Evolutionary conservation across 495 filamentous ascomycete genomes (phyloP).

Genomic region (Aspergillus egyptiacus): DNA sequence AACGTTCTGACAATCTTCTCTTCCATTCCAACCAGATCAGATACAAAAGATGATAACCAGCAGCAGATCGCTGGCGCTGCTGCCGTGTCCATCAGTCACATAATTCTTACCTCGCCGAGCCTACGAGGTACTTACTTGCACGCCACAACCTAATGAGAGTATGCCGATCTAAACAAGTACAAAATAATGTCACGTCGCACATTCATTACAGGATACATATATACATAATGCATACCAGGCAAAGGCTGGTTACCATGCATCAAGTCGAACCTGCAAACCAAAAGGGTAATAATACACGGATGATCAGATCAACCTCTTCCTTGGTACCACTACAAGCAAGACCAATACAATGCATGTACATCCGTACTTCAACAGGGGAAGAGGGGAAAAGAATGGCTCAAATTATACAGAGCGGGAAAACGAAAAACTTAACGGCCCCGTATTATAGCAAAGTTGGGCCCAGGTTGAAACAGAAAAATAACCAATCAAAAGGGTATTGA

Average conservation of each 20-base stretch:
- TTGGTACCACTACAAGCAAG: background rate
- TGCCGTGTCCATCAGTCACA: too few relatives aligned
- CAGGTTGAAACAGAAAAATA: constrained; percentile 3
- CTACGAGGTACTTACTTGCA: too few relatives aligned
- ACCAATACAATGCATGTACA: constrained; percentile 4
- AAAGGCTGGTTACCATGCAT: constrained; percentile 10
- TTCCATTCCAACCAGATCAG: too few relatives aligned
- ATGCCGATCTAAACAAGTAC: too few relatives aligned
- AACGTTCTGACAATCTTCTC: too few relatives aligned
- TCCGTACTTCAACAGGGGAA: background rate
- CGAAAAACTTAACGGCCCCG: background rate
- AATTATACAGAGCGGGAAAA: constrained; percentile 11
- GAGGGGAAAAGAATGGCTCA: constrained; percentile 3
- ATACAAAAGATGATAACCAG: too few relatives aligned
- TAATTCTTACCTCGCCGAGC: too few relatives aligned
- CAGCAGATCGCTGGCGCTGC: too few relatives aligned
- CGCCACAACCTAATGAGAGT: too few relatives aligned
- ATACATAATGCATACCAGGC: constrained; percentile 22
- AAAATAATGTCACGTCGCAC: constrained; percentile 8
- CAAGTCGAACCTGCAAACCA: constrained; percentile 6
- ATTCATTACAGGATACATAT: constrained; percentile 22
- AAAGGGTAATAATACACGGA: constrained; percentile 7
- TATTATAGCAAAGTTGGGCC: too few relatives aligned
- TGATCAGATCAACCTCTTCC: background rate
- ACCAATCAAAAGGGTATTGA: background rate